These are phyloP conservation scores for Rhodosporidiobolus sp. DNA, from an alignment of 768 basidiomycete genomes.

Conservation along the genomic window DNA sequence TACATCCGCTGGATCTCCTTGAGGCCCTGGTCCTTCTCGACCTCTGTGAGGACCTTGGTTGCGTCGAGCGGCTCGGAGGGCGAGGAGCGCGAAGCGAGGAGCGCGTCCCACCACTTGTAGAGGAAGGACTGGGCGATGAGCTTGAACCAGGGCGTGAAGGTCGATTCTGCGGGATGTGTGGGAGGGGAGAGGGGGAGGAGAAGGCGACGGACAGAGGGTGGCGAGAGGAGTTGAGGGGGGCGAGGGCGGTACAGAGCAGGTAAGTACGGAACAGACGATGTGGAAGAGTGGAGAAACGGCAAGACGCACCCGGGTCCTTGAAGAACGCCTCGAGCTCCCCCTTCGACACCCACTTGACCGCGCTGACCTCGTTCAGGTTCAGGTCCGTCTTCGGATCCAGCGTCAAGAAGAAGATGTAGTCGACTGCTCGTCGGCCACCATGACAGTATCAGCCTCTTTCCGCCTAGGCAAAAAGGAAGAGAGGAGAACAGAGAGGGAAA, in stretches of 20 bases:
- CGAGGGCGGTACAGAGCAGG: neutral
- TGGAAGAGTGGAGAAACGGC: neutral
- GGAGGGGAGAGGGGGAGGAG: too few species aligned
- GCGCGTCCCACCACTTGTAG: conserved; percentile 97
- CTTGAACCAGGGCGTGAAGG: conserved; percentile 99
- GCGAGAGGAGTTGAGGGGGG: too few species aligned
- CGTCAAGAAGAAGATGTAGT: conserved; percentile 94
- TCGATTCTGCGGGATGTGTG: conserved; percentile 63
- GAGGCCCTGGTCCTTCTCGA: conserved; percentile 19
- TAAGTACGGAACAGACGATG: neutral
- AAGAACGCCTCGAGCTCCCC: conserved; percentile 89
- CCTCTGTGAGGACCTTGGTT: conserved; percentile 5
- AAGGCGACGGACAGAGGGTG: too few species aligned
- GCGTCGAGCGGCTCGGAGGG: conserved; percentile 15
- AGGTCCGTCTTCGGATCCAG: conserved; percentile 76
- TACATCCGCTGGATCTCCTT: conserved; percentile 37
- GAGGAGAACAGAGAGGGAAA: neutral
- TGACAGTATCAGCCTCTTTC: neutral
- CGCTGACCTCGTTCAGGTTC: conserved; percentile 87
- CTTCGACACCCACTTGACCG: conserved; percentile 85
- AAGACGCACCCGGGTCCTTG: conserved; percentile 62
- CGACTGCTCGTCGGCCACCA: conserved; percentile 59
- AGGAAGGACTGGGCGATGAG: conserved; percentile 94
- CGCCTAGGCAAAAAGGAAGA: neutral
- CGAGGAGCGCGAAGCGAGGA: conserved; percentile 52